Evolutionary conservation across 495 filamentous ascomycete species (phyloP).

Genomic region (Aspergillus nidulans): DNA sequence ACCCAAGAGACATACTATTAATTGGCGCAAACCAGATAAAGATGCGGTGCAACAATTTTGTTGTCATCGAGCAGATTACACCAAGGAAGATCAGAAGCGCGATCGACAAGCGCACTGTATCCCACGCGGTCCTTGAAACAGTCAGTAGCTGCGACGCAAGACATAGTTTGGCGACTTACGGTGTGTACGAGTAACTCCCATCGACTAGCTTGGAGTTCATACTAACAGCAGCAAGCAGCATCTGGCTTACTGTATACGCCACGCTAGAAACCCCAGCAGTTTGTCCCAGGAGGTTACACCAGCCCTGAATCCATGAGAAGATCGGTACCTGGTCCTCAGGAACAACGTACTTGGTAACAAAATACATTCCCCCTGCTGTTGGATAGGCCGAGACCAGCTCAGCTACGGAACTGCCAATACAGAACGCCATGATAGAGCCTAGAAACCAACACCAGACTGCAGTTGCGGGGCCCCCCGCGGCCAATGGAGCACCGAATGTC

Average conservation of each 20-base stretch:
- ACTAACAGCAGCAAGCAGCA: constrained; percentile 52
- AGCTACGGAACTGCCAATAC: constrained; percentile 61
- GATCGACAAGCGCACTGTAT: constrained; percentile 61
- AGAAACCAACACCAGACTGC: constrained; percentile 71
- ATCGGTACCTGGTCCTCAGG: constrained; percentile 52
- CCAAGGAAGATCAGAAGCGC: constrained; percentile 55
- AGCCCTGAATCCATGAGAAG: constrained; percentile 58
- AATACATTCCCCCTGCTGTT: constrained; percentile 62
- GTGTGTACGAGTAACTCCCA: constrained; percentile 42
- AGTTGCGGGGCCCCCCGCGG: constrained; percentile 64
- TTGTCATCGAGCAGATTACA: constrained; percentile 61
- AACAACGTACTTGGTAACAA: constrained; percentile 58
- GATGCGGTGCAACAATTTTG: constrained; percentile 57
- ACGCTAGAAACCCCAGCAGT: constrained; percentile 56
- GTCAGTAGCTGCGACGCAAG: constrained; percentile 8
- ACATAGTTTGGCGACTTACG: constrained; percentile 25
- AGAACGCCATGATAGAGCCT: constrained; percentile 64
- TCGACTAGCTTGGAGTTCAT: constrained; percentile 52
- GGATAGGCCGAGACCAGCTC: constrained; percentile 62
- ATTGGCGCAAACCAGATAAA: constrained; percentile 71
- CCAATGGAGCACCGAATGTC: constrained; percentile 59
- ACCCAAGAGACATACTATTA: constrained; percentile 44
- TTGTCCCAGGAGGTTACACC: constrained; percentile 60
- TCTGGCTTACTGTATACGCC: constrained; percentile 54
- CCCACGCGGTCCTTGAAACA: constrained; percentile 48